Base-by-base conservation (phyloP, 345 rosid species). In the Euclidium syriacum region DNA sequence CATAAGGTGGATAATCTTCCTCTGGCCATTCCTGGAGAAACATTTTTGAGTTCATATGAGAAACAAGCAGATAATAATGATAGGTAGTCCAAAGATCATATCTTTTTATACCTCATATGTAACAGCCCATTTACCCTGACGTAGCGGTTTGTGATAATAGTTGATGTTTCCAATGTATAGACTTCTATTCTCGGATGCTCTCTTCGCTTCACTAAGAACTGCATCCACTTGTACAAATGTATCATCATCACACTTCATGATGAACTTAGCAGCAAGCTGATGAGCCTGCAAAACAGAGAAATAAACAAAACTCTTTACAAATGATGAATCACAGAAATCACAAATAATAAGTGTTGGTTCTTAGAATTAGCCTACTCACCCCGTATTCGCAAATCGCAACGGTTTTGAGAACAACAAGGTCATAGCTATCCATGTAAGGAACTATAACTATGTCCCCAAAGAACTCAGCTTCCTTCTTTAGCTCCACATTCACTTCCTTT, bases 81-180 rank as follows among this genome's bases (percentile, higher is more conserved):
- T 15, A 12, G 50, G n/a, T n/a, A n/a, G n/a, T n/a, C 50, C 3
- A 61, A 43, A 3, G 34, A 12, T 26, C 2, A 16, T 30, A 50
- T 9, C 16, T 52, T 23, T 27, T 11, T 43, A 16, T 83, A 90
- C 97, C 95, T 90, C 94, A 62, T 83, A 79, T 6, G 90, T 83
- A 61, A 90, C 95, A 9, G 88, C 94, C 97, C 97, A 90, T 87
- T 90, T 90, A 34, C 97, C 97, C 49, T 83, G 34, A 4, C 95
- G 80, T 10, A 87, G 74, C n/a, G 95, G 95, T 83, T 78, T 85
- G 50, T 85, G 94, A 75, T 75, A 82, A 72, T 85, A 85, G 74
- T 90, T 90, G 62, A 87, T 79, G 74, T 90, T 87, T 49, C 97
- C 95, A 44, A 87, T 71, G 69, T 87, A 90, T 33, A 87, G 62